Conservation (phyloP, 306 rosid genomes). For the Coriaria nepalensis region DNA sequence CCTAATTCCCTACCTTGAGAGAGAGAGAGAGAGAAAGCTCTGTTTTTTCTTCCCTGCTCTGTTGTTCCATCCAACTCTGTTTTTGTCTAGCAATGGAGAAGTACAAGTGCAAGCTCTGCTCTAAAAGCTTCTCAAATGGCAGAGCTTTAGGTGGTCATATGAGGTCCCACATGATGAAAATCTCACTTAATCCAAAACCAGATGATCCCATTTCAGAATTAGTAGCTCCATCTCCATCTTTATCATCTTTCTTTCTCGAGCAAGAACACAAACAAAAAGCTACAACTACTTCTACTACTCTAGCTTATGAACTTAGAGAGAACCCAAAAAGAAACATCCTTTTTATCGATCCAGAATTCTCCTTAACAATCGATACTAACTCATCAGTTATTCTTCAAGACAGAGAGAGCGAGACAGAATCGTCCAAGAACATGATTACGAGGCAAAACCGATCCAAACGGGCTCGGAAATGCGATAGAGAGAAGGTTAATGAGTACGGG, state of each 20-base stretch:
- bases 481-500: slow-evolving; percentile 11
- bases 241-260: slow-evolving; percentile 16
- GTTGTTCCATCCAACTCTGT: background rate
- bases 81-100: slow-evolving; percentile 37
- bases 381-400: slow-evolving; percentile 52
- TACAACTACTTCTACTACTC: background rate
- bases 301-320: slow-evolving; percentile 40
- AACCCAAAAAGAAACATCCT: slow-evolving; percentile 50
- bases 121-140: slow-evolving; percentile 62
- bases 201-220: background rate
- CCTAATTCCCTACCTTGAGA: slow-evolving; percentile 14
- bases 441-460: slow-evolving; percentile 39
- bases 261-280: slow-evolving; percentile 5
- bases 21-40: background rate
- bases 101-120: slow-evolving; percentile 57
- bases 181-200: slow-evolving; percentile 36
- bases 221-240: slow-evolving; percentile 1
- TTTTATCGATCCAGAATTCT: slow-evolving; percentile 50
- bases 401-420: slow-evolving; percentile 77
- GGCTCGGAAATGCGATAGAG: slow-evolving; percentile 23
- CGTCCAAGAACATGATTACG: slow-evolving; percentile 52
- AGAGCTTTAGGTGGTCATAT: slow-evolving; percentile 90
- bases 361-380: slow-evolving; percentile 30
- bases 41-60: background rate
- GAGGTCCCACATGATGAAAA: slow-evolving; percentile 87